Evolutionary conservation across 129 eudicot genomes (phyloP).

Genomic region (Artemisia argyi): DNA sequence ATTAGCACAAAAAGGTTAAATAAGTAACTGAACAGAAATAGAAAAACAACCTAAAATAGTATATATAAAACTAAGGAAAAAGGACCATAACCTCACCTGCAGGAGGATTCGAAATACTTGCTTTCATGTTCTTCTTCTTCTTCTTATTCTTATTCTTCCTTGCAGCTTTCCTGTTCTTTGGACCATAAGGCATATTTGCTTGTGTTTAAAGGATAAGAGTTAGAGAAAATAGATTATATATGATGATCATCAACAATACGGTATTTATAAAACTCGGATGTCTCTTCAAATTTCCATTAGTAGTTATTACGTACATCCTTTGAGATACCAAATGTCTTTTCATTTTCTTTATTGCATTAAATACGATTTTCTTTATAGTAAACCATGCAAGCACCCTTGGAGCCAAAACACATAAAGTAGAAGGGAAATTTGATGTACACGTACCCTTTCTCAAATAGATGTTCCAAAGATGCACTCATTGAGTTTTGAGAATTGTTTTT

Average conservation of each 20-base stretch:
- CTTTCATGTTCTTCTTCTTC: neutral
- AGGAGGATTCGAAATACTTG: neutral
- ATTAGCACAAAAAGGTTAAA: neutral
- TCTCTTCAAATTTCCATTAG: neutral
- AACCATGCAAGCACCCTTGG: no score
- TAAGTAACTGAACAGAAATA: neutral
- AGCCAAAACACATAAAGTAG: no score
- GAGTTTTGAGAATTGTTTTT: no score
- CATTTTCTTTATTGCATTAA: neutral
- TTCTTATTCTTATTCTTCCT: slow-evolving; percentile 18
- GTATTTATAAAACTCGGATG: neutral
- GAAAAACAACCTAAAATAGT: neutral
- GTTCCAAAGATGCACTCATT: no score
- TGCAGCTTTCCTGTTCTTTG: slow-evolving; percentile 41
- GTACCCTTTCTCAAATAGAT: no score
- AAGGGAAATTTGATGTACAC: no score
- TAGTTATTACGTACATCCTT: neutral
- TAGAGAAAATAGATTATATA: neutral
- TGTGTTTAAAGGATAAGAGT: neutral
- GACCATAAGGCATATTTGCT: slow-evolving; percentile 35
- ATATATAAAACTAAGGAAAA: neutral
- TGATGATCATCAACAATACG: neutral
- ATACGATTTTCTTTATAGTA: no score
- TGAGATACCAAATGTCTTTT: neutral
- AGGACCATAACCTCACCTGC: neutral